Evolutionary conservation across 352 stramenopile genomes (phyloP), one percentile per base, ranked within the genome.

Genomic region (Globisporangium ultimum): DNA sequence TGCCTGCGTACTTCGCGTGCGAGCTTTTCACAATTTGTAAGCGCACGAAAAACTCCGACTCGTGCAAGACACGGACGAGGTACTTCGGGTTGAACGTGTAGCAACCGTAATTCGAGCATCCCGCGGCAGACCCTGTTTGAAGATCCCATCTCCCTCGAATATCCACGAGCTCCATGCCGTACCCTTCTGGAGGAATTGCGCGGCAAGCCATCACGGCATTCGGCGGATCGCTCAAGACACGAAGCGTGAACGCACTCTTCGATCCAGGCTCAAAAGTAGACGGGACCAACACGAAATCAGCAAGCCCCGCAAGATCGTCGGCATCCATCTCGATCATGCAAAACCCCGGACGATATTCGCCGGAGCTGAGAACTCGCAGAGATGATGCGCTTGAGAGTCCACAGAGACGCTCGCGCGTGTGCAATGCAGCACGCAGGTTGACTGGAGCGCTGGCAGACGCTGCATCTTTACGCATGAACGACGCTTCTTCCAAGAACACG

Each of bases 51-150:
- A 91, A 58, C 10, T 76, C 58, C 20, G 66, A 87, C 32, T 88
- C 71, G 32, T 75, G 67, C 0, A 64, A 58, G 5, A 91, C 65
- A 47, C 81, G 71, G 36, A 93, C 63, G 32, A 95, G 73, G 57
- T 81, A 91, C 59, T 81, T 85, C 21, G 85, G 83, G 61, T 94
- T 93, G 63, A 89, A 88, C 7, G 77, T 90, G 60, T 93, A 94
- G 61, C 82, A 87, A 15, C 83, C 83, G 58, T 88, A 92, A 61
- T 86, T 91, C 8, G 73, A 87, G 55, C 85, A 93, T 2, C 85
- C 83, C 1, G 70, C 80, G 2, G 83, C 82, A 8, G 79, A 89
- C n/a, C 83, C 80, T 24, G 58, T 72, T 40, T 73, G 58, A 0
- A 71, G 49, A 21, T 89, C 74, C 83, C 83, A 91, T 15, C 65